Evolutionary conservation across 2,329 filamentous ascomycete genomes (phyloP).

Genomic region (Pleomassaria siparia): DNA sequence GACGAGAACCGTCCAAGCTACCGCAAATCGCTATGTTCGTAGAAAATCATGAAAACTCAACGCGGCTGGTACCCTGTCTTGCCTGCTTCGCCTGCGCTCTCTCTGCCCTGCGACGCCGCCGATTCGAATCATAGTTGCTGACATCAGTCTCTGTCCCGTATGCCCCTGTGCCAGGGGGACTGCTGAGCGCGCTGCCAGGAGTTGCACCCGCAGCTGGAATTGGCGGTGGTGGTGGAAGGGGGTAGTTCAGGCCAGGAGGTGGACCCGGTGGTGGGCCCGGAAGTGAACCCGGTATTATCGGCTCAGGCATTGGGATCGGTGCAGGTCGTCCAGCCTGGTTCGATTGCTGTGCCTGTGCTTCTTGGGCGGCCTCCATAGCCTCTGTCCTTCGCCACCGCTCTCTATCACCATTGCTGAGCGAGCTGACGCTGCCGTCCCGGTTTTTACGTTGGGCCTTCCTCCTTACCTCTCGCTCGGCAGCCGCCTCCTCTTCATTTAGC

Average conservation of each 20-base stretch:
- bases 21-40: neutral
- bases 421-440: slow-evolving; percentile 45
- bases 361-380: slow-evolving; percentile 39
- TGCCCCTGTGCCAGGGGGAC: slow-evolving; percentile 35
- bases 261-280: slow-evolving; percentile 24
- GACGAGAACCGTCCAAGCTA: neutral
- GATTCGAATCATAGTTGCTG: slow-evolving; percentile 43
- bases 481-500: slow-evolving; percentile 63
- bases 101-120: slow-evolving; percentile 42
- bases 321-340: slow-evolving; percentile 16
- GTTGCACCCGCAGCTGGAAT: slow-evolving; percentile 27
- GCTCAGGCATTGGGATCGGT: slow-evolving; percentile 32
- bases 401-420: slow-evolving; percentile 37
- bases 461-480: slow-evolving; percentile 59
- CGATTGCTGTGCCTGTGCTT: slow-evolving; percentile 31
- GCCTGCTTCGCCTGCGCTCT: slow-evolving; percentile 42
- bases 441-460: slow-evolving; percentile 47
- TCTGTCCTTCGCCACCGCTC: slow-evolving; percentile 45
- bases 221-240: slow-evolving; percentile 38
- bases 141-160: slow-evolving; percentile 43
- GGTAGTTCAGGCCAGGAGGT: slow-evolving; percentile 2
- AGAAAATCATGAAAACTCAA: slow-evolving; percentile 42
- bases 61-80: slow-evolving; percentile 38
- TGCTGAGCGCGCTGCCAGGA: slow-evolving; percentile 36
- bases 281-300: slow-evolving; percentile 29